Evolutionary conservation across 768 basidiomycete genomes (phyloP).

Genomic region (Lentinus brumalis): DNA sequence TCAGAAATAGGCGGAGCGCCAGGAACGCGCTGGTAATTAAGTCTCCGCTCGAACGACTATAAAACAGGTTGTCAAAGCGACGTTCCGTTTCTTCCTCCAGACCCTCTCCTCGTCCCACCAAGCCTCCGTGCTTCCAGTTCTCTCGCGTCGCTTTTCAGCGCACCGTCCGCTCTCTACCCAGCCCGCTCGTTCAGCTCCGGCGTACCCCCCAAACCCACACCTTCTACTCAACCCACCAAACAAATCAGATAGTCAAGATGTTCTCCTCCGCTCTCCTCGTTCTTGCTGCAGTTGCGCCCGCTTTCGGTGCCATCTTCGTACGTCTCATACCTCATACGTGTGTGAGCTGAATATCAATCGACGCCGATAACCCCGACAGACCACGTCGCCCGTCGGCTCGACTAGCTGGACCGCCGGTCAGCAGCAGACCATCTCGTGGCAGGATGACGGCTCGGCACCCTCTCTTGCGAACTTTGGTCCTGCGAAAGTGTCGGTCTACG

Average conservation of each 20-base stretch:
- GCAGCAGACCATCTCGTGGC: slow-evolving; percentile 54
- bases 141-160: slow-evolving; percentile 23
- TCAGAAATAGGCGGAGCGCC: slow-evolving; percentile 6
- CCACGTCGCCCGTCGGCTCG: slow-evolving; percentile 54
- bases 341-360: not conserved
- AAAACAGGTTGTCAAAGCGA: slow-evolving; percentile 20
- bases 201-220: too few species aligned
- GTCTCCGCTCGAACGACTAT: slow-evolving; percentile 12
- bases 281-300: slow-evolving; percentile 51
- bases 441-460: slow-evolving; percentile 53
- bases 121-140: slow-evolving; percentile 14
- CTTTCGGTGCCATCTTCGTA: slow-evolving; percentile 61
- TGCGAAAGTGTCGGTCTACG: slow-evolving; percentile 58
- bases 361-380: slow-evolving; percentile 36
- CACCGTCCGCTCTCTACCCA: slow-evolving; percentile 39
- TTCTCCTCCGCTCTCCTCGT: slow-evolving; percentile 47
- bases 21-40: slow-evolving; percentile 6
- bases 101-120: slow-evolving; percentile 12
- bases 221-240: slow-evolving; percentile 5
- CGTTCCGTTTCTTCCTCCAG: not conserved
- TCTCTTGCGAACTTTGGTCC: slow-evolving; percentile 52
- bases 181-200: slow-evolving; percentile 33
- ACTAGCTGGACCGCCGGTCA: slow-evolving; percentile 54
- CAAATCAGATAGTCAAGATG: slow-evolving; percentile 48
- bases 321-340: slow-evolving; percentile 26